Percentiles rank a stretch among this genome's conserved stretches.
Evolutionary conservation across 768 basidiomycete genomes (phyloP).

Genomic region (Tephrocybe rancida): DNA sequence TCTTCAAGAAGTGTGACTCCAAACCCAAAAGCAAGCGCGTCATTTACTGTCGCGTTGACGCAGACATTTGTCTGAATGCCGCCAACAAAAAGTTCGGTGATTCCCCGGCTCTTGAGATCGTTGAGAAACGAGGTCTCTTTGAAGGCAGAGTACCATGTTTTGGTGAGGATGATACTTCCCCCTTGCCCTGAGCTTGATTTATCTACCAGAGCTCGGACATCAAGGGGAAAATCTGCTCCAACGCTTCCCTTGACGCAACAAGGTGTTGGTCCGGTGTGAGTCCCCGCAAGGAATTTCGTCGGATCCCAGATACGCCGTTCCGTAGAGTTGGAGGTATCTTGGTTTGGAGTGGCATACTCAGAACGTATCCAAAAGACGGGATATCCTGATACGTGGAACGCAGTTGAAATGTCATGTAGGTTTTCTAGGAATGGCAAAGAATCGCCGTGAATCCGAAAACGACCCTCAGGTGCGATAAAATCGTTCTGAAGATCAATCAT

Average conservation of each 20-base stretch:
- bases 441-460: conserved; percentile 22
- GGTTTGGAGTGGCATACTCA: conserved; percentile 18
- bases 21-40: conserved; percentile 21
- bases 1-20: conserved; percentile 22
- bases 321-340: neutral
- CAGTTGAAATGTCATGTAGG: conserved; percentile 11
- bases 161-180: conserved; percentile 21
- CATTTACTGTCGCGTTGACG: conserved; percentile 25
- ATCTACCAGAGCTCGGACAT: conserved; percentile 16
- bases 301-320: conserved; percentile 5
- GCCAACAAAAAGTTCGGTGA: conserved; percentile 22
- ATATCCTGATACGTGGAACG: conserved; percentile 17
- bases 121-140: conserved; percentile 23
- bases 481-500: conserved; percentile 31
- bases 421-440: conserved; percentile 19
- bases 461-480: conserved; percentile 22
- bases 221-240: conserved; percentile 20
- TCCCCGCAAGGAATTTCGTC: conserved; percentile 17
- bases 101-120: conserved; percentile 16
- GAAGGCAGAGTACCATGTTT: conserved; percentile 28
- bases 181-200: conserved; percentile 2
- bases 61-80: conserved; percentile 29
- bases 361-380: conserved; percentile 24
- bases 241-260: conserved; percentile 23
- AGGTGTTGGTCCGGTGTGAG: conserved; percentile 24